Evolutionary conservation across 768 basidiomycete genomes (phyloP).

Genomic region (Trametes meyenii): DNA sequence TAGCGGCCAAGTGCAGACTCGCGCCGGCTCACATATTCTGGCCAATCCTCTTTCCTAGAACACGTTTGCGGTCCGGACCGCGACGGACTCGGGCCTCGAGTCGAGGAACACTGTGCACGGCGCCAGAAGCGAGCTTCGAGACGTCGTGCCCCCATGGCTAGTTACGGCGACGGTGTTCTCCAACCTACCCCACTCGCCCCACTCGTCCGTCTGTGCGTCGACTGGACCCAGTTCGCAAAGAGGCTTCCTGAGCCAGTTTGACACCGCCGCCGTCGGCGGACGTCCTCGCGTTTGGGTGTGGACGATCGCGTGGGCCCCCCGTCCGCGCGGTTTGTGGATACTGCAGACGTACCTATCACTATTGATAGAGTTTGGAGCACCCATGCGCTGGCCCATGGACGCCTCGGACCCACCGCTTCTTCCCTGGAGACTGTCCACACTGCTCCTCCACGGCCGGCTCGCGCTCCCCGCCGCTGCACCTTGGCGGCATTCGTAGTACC

Average conservation of each 20-base stretch:
- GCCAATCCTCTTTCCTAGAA: neutral
- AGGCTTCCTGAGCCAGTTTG: constrained; percentile 15
- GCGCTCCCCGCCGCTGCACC: neutral
- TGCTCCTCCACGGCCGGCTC: neutral
- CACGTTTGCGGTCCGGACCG: neutral
- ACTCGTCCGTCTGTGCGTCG: too few species aligned
- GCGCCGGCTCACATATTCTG: neutral
- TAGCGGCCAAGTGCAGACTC: neutral
- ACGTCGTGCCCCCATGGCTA: neutral
- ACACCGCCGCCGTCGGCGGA: constrained; percentile 10
- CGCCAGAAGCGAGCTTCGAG: neutral
- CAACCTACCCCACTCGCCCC: constrained; percentile 8
- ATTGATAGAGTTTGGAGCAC: constrained; percentile 8
- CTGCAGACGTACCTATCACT: constrained; percentile 1
- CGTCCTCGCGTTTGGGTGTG: neutral
- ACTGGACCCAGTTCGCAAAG: too few species aligned
- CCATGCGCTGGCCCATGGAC: constrained; percentile 2
- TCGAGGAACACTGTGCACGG: neutral
- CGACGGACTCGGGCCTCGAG: neutral
- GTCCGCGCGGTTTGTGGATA: constrained; percentile 1
- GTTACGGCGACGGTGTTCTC: neutral
- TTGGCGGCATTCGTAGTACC: neutral
- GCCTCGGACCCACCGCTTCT: constrained; percentile 2
- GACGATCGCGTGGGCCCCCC: neutral
- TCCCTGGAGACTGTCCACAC: neutral